These are phyloP conservation scores for Lecanosticta acicola DNA, from an alignment of 2,329 filamentous ascomycete species.

Conservation along the genomic window DNA sequence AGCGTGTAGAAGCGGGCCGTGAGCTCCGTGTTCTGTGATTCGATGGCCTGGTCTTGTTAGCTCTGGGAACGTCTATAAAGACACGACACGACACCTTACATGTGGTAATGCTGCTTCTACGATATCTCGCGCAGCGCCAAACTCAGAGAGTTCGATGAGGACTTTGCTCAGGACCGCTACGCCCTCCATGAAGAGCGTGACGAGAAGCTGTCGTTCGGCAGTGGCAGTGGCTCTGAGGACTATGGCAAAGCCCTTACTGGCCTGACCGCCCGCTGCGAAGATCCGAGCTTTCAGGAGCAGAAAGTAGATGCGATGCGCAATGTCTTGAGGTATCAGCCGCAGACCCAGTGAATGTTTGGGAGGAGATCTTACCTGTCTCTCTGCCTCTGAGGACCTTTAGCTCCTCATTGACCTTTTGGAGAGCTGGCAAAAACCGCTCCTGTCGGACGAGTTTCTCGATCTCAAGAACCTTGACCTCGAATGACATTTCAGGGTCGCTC, in stretches of 20 bases:
- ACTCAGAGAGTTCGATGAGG: slow-evolving; percentile 65
- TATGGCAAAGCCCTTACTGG: slow-evolving; percentile 71
- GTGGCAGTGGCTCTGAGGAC: slow-evolving; percentile 69
- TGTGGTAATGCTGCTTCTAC: slow-evolving; percentile 68
- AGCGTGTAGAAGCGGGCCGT: background rate
- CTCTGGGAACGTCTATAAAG: background rate
- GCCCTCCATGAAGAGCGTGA: slow-evolving; percentile 67
- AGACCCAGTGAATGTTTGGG: background rate
- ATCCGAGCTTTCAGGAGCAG: slow-evolving; percentile 68
- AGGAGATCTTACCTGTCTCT: slow-evolving; percentile 2
- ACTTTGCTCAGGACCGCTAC: slow-evolving; percentile 63
- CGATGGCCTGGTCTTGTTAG: background rate
- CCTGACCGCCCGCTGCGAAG: slow-evolving; percentile 60
- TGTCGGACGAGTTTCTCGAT: slow-evolving; percentile 53
- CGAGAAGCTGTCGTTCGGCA: slow-evolving; percentile 62
- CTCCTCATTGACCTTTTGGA: slow-evolving; percentile 50
- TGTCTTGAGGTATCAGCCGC: slow-evolving; percentile 39
- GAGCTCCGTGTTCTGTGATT: background rate
- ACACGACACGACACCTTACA: slow-evolving; percentile 35
- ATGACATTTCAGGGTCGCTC: slow-evolving; percentile 53
- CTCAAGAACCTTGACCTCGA: slow-evolving; percentile 54
- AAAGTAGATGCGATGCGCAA: slow-evolving; percentile 64
- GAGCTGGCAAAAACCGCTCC: slow-evolving; percentile 43
- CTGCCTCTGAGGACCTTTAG: slow-evolving; percentile 43
- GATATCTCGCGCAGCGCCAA: slow-evolving; percentile 58